These are phyloP conservation scores for Talaromyces sp. DNA, from an alignment of 2,329 filamentous ascomycete genomes.

Conservation along the genomic window DNA sequence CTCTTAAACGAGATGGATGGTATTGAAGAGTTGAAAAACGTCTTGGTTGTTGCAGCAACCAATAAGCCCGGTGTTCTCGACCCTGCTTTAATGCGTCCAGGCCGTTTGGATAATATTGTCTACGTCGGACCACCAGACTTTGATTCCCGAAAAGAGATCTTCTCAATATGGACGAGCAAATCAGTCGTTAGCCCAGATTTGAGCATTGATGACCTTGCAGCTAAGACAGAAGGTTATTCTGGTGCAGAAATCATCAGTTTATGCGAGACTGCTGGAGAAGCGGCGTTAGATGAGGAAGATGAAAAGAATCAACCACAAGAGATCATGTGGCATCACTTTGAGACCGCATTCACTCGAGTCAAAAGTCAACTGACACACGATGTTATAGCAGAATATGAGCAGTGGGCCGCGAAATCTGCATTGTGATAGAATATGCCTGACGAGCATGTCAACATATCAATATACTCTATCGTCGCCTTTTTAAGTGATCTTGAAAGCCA, in stretches of 20 bases:
- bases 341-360: conserved; percentile 43
- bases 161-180: conserved; percentile 63
- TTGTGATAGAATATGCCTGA: conserved; percentile 3
- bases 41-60: conserved; percentile 85
- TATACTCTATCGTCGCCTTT: no score
- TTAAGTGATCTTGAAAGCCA: neutral
- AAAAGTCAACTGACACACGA: conserved; percentile 58
- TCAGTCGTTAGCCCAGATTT: conserved; percentile 63
- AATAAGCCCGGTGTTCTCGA: conserved; percentile 87
- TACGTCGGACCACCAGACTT: conserved; percentile 80
- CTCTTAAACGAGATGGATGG: conserved; percentile 95
- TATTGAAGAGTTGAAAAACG: conserved; percentile 77
- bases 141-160: conserved; percentile 71
- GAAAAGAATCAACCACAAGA: conserved; percentile 36
- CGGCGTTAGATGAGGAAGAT: conserved; percentile 52
- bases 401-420: conserved; percentile 43
- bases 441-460: neutral
- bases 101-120: conserved; percentile 77
- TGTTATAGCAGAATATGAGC: conserved; percentile 59
- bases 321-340: conserved; percentile 45
- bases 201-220: conserved; percentile 62
- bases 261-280: conserved; percentile 51
- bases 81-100: conserved; percentile 77
- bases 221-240: conserved; percentile 70
- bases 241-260: conserved; percentile 76